Percentiles rank a stretch among this genome's conserved stretches.
phyloP scores from a whole-genome alignment of 495 filamentous ascomycete genomes.

The Aspergillus carlsbadensis region DNA sequence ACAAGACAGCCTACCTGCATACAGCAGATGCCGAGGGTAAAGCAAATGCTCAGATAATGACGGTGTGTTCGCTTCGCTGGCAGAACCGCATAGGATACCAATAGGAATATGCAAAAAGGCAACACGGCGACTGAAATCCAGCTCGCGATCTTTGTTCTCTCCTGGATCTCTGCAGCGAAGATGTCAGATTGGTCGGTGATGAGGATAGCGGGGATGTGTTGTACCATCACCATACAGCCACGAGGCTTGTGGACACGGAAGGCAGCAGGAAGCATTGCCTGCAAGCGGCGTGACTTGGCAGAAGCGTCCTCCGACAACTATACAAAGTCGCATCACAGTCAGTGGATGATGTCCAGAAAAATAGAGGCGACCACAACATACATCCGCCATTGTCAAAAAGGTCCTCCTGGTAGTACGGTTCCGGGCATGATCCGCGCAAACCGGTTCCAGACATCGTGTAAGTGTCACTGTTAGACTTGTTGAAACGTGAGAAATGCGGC shows the following conservation, averaged over 20 bases:
- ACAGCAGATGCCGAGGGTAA: slow-evolving; percentile 69
- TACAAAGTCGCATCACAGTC: slow-evolving; percentile 8
- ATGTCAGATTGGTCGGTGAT: background rate
- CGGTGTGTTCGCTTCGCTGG: slow-evolving; percentile 88
- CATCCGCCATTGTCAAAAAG: slow-evolving; percentile 66
- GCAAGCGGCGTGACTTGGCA: slow-evolving; percentile 53
- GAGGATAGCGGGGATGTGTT: slow-evolving; percentile 17
- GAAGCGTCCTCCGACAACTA: slow-evolving; percentile 68
- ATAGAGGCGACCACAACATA: slow-evolving; percentile 33
- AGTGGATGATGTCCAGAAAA: background rate
- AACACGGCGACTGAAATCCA: slow-evolving; percentile 79
- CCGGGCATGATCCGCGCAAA: slow-evolving; percentile 54
- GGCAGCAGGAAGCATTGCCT: slow-evolving; percentile 63
- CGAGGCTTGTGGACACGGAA: slow-evolving; percentile 84
- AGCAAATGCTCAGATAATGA: slow-evolving; percentile 88
- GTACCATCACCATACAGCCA: slow-evolving; percentile 80
- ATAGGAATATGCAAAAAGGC: slow-evolving; percentile 68
- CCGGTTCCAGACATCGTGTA: slow-evolving; percentile 26
- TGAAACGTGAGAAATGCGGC: slow-evolving; percentile 11
- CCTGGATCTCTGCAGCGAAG: slow-evolving; percentile 5
- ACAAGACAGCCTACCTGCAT: slow-evolving; percentile 63
- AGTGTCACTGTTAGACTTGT: slow-evolving; percentile 6
- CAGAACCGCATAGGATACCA: slow-evolving; percentile 78
- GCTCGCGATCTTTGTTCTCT: slow-evolving; percentile 61
- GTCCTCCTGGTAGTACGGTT: slow-evolving; percentile 61